phyloP scores from a whole-genome alignment of 331 rosid genomes.

The Malus hybrid region DNA sequence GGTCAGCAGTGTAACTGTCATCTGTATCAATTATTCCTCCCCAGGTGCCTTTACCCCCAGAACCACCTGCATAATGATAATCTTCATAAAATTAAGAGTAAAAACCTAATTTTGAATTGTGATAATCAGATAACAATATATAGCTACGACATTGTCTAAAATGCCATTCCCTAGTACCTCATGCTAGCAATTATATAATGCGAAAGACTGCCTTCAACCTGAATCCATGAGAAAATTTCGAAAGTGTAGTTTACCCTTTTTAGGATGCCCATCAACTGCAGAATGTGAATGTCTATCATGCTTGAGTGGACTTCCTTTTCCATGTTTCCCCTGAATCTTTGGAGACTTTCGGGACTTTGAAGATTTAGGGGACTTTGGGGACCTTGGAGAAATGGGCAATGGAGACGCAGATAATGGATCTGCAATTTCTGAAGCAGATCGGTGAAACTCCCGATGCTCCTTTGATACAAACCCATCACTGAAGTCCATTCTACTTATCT shows the following conservation, averaged over 20 bases:
- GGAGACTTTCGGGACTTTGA: constrained; percentile 35
- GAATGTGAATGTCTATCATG: constrained; percentile 29
- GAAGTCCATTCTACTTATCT: constrained; percentile 35
- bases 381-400: constrained; percentile 29
- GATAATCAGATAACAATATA: background rate
- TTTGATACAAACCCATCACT: constrained; percentile 35
- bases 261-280: constrained; percentile 38
- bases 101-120: background rate
- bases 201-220: background rate
- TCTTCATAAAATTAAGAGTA: background rate
- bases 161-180: background rate
- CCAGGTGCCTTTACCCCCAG: constrained; percentile 59
- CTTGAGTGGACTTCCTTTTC: constrained; percentile 27
- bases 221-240: background rate
- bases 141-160: background rate
- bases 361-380: constrained; percentile 29
- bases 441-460: constrained; percentile 39
- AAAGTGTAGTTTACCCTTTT: constrained; percentile 32
- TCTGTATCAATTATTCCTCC: constrained; percentile 57
- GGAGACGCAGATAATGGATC: constrained; percentile 40
- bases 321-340: constrained; percentile 26
- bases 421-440: constrained; percentile 33
- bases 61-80: constrained; percentile 34
- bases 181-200: background rate
- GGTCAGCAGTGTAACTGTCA: constrained; percentile 23